Evolutionary conservation across 2,329 filamentous ascomycete species (phyloP), one percentile per base, ranked within the genome.

Genomic region (Verticillium longisporum): DNA sequence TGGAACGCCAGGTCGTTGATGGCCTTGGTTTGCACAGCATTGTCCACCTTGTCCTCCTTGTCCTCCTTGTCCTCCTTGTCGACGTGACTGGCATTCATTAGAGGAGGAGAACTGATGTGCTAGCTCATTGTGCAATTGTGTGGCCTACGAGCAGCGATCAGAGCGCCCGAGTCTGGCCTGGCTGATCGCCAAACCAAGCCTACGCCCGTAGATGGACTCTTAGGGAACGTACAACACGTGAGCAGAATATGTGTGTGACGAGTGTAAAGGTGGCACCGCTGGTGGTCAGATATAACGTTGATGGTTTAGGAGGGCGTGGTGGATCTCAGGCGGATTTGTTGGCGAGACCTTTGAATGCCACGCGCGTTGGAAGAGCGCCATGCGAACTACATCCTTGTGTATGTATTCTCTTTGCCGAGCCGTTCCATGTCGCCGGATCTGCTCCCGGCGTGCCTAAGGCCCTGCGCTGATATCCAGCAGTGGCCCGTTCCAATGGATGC

Each of bases 301-400:
- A 18, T 6, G 21, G 6, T 26, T 50, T 50, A 15, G 45, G 45
- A n/a, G 21, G 45, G 21, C 45, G 21, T 50, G 45, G n/a, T 21
- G 45, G n/a, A 50, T n/a, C n/a, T 21, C n/a, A 26, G 45, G 45
- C 45, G 7, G 18, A 50, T 26, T n/a, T n/a, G 15, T 56, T 56
- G 18, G 55, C 31, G 26, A 34, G 55, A 36, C 54, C 15, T 13
- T 15, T 54, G 21, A 31, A 53, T 61, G 60, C 55, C 57, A 63
- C 60, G 55, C 26, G 26, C 26, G 26, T 26, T 60, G 62, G 45
- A 56, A 26, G 34, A 37, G 32, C 38, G 50, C 50, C 60, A 62
- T 34, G 54, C 57, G 60, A 60, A 63, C 60, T 55, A 58, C 61
- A 55, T 26, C n/a, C n/a, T 50, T 10, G 7, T 9, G 21, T 10